Conservation (phyloP, 805 yeast species). For the Barnettozyma wickerhamii region DNA sequence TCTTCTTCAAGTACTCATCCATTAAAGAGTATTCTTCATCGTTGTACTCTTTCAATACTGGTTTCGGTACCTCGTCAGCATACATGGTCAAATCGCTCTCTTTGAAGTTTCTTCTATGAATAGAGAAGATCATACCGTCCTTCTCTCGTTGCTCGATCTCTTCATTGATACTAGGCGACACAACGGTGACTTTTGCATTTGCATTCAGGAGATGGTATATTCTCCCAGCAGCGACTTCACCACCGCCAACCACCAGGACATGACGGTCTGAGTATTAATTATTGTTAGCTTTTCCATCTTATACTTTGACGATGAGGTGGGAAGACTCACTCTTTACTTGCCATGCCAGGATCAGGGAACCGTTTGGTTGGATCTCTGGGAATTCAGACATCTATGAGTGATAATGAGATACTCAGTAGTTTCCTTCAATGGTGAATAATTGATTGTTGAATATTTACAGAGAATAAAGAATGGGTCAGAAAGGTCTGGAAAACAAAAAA, state of each 20-base stretch:
- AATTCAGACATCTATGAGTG: neutral
- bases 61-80: conserved; percentile 24
- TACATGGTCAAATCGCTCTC: conserved; percentile 47
- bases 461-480: too few species aligned
- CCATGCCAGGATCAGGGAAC: conserved; percentile 69
- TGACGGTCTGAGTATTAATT: conserved; percentile 48
- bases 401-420: neutral
- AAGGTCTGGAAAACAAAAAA: neutral
- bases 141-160: conserved; percentile 31
- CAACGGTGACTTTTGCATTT: conserved; percentile 63
- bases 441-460: too few species aligned
- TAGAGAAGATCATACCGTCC: conserved; percentile 38
- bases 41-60: conserved; percentile 9
- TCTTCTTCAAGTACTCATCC: conserved; percentile 27
- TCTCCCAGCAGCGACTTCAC: conserved; percentile 72
- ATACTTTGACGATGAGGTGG: too few species aligned
- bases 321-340: conserved; percentile 57
- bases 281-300: too few species aligned
- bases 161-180: conserved; percentile 41
- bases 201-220: conserved; percentile 65
- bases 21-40: conserved; percentile 24
- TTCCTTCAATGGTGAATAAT: too few species aligned
- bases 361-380: conserved; percentile 33
- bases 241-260: conserved; percentile 74
- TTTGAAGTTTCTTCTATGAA: conserved; percentile 42